A percentile compares a stretch with the other conserved stretches of the same genome.
Conservation (phyloP, 352 stramenopile genomes). For the Globisporangium acanthophoron region DNA sequence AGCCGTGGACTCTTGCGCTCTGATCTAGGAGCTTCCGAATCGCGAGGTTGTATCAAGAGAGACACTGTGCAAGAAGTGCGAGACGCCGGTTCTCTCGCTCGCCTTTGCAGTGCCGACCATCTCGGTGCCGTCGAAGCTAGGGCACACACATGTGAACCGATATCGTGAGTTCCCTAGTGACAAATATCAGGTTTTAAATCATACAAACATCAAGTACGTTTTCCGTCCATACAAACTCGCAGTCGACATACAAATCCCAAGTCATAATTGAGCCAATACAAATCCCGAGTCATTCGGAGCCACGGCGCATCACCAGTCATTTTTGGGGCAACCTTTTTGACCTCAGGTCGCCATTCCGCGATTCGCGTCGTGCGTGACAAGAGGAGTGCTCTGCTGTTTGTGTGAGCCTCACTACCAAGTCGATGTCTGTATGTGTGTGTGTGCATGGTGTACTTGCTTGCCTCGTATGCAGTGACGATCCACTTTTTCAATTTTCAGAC, state of each 20-base stretch:
- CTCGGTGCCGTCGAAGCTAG: too few relatives aligned
- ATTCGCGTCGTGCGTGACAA: not conserved
- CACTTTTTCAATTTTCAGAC: slow-evolving; percentile 81
- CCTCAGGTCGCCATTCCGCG: not conserved
- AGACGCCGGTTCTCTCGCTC: too few relatives aligned
- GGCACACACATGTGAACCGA: too few relatives aligned
- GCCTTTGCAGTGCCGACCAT: too few relatives aligned
- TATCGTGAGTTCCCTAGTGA: not conserved
- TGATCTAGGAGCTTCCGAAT: too few relatives aligned
- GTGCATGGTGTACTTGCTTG: slow-evolving; percentile 3
- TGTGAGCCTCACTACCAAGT: not conserved
- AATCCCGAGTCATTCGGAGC: not conserved
- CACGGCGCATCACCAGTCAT: not conserved
- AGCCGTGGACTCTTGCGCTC: too few relatives aligned
- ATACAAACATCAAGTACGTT: not conserved
- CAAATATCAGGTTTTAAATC: not conserved
- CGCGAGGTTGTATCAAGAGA: too few relatives aligned
- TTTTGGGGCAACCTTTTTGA: not conserved
- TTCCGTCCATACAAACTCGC: not conserved
- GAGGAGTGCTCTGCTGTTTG: not conserved
- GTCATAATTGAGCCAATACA: not conserved
- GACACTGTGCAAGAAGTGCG: too few relatives aligned
- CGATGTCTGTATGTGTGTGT: slow-evolving; percentile 4
- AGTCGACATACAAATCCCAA: not conserved
- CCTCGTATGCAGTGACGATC: slow-evolving; percentile 72